These are phyloP conservation scores for Fomitopsis pulvina DNA, from an alignment of 768 basidiomycete species.

Conservation along the genomic window DNA sequence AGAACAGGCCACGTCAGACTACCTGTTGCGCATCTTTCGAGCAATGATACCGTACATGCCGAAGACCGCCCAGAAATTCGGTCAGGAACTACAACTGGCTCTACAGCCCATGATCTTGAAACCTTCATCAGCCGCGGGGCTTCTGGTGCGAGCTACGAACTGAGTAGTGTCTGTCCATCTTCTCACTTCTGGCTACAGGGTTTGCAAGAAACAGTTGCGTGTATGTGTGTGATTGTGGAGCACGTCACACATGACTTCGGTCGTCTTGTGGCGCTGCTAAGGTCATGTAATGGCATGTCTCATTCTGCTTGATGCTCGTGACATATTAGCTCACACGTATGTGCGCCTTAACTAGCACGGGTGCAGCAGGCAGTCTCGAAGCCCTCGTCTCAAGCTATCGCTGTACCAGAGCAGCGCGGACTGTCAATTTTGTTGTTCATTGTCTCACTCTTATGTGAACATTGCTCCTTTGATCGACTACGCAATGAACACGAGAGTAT, in stretches of 20 bases:
- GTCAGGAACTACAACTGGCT: conserved; percentile 71
- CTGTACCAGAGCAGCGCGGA: conserved; percentile 43
- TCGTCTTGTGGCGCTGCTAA: conserved; percentile 70
- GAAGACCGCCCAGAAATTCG: conserved; percentile 84
- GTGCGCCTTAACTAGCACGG: conserved; percentile 37
- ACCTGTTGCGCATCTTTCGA: conserved; percentile 84
- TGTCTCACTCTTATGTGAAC: conserved; percentile 77
- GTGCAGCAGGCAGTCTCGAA: conserved; percentile 51
- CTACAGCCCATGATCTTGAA: conserved; percentile 91
- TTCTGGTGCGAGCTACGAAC: conserved; percentile 40
- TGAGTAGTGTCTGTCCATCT: neutral
- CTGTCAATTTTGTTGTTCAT: conserved; percentile 77
- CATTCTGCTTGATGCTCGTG: neutral
- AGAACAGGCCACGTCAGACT: conserved; percentile 79
- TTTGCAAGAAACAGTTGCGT: conserved; percentile 88
- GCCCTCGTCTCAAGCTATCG: conserved; percentile 33
- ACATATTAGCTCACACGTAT: neutral
- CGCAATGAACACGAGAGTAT: conserved; percentile 54
- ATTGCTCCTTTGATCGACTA: conserved; percentile 82
- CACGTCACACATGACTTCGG: conserved; percentile 83
- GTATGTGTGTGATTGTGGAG: conserved; percentile 81
- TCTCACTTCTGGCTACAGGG: conserved; percentile 38
- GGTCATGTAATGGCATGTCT: conserved; percentile 76
- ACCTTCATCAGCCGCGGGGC: conserved; percentile 61
- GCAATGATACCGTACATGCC: conserved; percentile 84